Percentiles rank a stretch among this genome's conserved stretches.
These are phyloP conservation scores for Arthrobotrys sphaeroides DNA, from an alignment of 2,329 filamentous ascomycete genomes.

Conservation along the genomic window DNA sequence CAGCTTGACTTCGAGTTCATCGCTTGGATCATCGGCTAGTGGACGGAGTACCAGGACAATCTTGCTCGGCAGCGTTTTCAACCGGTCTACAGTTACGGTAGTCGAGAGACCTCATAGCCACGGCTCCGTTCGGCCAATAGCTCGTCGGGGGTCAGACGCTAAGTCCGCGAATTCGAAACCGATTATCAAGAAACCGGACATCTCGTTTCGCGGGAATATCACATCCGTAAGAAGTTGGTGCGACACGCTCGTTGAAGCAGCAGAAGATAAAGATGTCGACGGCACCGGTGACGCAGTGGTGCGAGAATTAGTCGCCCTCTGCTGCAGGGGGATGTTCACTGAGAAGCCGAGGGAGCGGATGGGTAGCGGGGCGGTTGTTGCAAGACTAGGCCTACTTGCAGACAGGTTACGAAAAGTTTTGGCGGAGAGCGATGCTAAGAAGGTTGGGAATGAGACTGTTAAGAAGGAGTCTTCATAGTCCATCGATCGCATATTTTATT, in stretches of 20 bases:
- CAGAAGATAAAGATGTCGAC: conserved; percentile 48
- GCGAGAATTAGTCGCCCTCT: conserved; percentile 34
- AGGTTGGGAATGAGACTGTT: no score
- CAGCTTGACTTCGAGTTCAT: conserved; percentile 40
- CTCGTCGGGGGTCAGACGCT: conserved; percentile 31
- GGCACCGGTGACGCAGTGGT: conserved; percentile 47
- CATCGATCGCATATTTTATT: no score
- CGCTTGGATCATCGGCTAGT: conserved; percentile 35
- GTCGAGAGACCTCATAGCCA: conserved; percentile 24
- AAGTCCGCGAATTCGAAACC: conserved; percentile 1
- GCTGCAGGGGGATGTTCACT: conserved; percentile 47
- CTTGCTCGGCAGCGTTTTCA: conserved; percentile 20
- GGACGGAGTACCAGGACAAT: conserved; percentile 32
- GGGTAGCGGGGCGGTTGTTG: conserved; percentile 42
- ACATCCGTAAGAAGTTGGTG: conserved; percentile 40
- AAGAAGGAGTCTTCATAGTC: no score
- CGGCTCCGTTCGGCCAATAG: conserved; percentile 1
- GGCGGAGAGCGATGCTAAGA: conserved; percentile 24
- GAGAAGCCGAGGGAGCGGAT: conserved; percentile 43
- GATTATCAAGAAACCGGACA: conserved; percentile 25
- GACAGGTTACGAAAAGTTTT: conserved; percentile 41
- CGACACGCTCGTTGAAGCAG: conserved; percentile 37
- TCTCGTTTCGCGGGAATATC: conserved; percentile 44
- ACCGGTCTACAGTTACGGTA: conserved; percentile 19
- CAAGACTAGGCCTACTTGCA: conserved; percentile 38